Evolutionary conservation across 805 yeast genomes (phyloP), one percentile per base, ranked within the genome.

Genomic region (Kodamaea sagamina): DNA sequence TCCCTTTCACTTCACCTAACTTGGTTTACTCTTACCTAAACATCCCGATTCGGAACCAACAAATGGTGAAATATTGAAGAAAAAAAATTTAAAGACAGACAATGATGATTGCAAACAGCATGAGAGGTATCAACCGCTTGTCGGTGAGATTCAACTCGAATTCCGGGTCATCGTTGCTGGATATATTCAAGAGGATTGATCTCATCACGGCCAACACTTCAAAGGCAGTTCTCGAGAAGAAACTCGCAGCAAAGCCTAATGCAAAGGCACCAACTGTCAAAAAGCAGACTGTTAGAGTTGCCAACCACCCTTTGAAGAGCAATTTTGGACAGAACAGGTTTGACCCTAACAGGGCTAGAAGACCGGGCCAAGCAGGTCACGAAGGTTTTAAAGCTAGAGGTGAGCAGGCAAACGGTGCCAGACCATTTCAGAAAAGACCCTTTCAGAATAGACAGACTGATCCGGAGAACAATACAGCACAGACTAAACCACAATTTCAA

Each of bases 181-280:
- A 59, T 28, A 55, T 69, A 46, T 63, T 69, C 55, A 59, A 59
- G 36, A 57, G 72, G 50, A 63, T 69, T 43, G 72, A 69, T 41
- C 43, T 43, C 24, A 63, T 64, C 47, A 63, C 61, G 28, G 42
- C 54, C 42, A 50, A 43, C 22, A 25, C 28, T 18, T 29, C 39
- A 38, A 13, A 39, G 26, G 37, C 36, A 6, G 21, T 13, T 11
- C 6, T 13, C 4, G 21, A 16, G 18, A 32, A 13, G 27, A 45
- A 25, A 21, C 24, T 40, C 4, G 25, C 31, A 7, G 22, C 39
- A 2, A 27, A 9, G 11, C 4, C 36, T 11, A 25, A 29, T 10
- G 29, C 42, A 6, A 41, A 41, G 31, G 6, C 13, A 11, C 41
- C 32, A 12, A 13, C 12, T 31, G 12, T 18, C 8, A 9, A 17